These are phyloP conservation scores for Noccaea caerulescens DNA, from an alignment of 345 rosid genomes.

Conservation along the genomic window DNA sequence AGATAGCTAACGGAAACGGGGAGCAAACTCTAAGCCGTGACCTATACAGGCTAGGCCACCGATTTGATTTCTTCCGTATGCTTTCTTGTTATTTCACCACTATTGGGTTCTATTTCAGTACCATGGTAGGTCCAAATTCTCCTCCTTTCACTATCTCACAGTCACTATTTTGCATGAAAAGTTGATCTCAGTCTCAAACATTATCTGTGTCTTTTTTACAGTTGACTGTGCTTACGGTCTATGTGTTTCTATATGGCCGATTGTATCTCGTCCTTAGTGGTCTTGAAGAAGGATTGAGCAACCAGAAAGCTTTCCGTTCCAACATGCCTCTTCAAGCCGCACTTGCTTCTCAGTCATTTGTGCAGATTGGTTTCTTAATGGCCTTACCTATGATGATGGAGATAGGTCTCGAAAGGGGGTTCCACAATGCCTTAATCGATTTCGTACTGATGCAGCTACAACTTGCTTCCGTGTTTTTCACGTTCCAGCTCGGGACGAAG, in stretches of 20 bases:
- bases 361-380: conserved; percentile 70
- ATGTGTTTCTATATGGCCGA: conserved; percentile 66
- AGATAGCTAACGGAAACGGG: conserved; percentile 88
- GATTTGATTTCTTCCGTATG: conserved; percentile 94
- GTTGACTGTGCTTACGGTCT: conserved; percentile 67
- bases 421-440: conserved; percentile 65
- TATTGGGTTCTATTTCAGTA: conserved; percentile 88
- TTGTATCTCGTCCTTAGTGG: conserved; percentile 67
- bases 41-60: conserved; percentile 78
- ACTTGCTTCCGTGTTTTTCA: conserved; percentile 67
- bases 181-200: conserved; percentile 5
- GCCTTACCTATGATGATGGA: conserved; percentile 83
- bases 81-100: conserved; percentile 83
- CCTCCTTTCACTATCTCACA: conserved; percentile 1
- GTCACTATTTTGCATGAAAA: conserved; percentile 10
- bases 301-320: conserved; percentile 45
- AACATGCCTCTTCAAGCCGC: conserved; percentile 63
- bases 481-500: conserved; percentile 71
- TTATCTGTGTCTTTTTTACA: conserved; percentile 33
- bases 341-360: conserved; percentile 71
- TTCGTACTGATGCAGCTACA: conserved; percentile 73
- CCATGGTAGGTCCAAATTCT: conserved; percentile 56
- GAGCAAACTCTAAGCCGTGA: conserved; percentile 93
- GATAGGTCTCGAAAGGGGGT: conserved; percentile 74
- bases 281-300: conserved; percentile 58